Evolutionary conservation across 495 filamentous ascomycete genomes (phyloP).

Genomic region (Choiromyces venosus): DNA sequence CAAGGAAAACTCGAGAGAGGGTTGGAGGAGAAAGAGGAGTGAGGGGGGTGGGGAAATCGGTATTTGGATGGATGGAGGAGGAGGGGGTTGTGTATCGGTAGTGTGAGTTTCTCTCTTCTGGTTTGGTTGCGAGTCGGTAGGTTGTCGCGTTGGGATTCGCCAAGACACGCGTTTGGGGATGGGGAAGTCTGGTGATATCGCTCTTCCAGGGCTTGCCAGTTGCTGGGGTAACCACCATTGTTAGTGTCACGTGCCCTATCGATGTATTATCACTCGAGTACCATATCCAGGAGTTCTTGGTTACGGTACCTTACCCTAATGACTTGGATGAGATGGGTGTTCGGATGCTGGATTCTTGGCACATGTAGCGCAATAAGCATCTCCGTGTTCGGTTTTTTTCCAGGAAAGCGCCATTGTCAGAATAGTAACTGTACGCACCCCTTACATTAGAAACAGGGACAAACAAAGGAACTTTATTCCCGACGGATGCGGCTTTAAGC

Average conservation of each 20-base stretch:
- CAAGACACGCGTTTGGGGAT: conserved; percentile 1
- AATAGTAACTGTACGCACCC: neutral
- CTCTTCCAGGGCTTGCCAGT: neutral
- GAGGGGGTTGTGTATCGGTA: conserved; percentile 1
- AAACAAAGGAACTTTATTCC: neutral
- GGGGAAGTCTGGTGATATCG: neutral
- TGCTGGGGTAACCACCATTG: neutral
- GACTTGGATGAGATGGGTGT: neutral
- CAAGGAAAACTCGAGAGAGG: conserved; percentile 2
- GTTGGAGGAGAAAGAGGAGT: conserved; percentile 1
- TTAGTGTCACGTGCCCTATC: neutral
- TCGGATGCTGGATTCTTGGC: neutral
- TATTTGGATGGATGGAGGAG: conserved; percentile 7
- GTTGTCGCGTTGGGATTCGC: neutral
- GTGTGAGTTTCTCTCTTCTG: neutral
- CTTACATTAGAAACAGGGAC: neutral
- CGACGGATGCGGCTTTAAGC: neutral
- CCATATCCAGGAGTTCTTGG: neutral
- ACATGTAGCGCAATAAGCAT: neutral
- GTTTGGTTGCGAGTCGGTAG: neutral
- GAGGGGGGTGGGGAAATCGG: conserved; percentile 4
- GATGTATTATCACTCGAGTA: neutral
- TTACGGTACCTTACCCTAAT: neutral
- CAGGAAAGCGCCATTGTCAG: neutral
- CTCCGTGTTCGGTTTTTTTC: neutral